Evolutionary conservation across 805 yeast species (phyloP), one percentile per base, ranked within the genome.

Genomic region (Candida patagonica): DNA sequence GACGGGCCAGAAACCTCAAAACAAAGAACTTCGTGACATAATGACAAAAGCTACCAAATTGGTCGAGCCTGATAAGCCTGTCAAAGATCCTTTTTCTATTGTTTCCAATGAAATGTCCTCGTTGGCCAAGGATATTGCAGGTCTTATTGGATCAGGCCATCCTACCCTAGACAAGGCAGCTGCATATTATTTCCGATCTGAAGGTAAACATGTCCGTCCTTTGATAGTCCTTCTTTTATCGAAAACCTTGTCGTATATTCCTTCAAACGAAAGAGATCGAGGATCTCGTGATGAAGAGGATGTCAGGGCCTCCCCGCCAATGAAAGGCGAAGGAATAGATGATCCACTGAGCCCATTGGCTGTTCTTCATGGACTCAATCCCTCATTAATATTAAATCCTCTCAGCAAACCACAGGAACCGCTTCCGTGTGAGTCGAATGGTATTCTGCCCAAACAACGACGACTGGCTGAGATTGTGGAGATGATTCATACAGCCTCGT

Each of bases 381-480:
- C 96, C n/a, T 65, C 67, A 40, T 50, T 80, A 16, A 74, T 83
- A 13, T 68, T 86, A 47, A 85, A 88, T 54, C 96, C 96, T 1
- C 68, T 88, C 45, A 76, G 88, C 19, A 74, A 77, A 53, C 92
- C 94, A 7, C 81, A 85, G 71, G 80, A 74, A 47, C 67, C 74
- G 27, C 66, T 80, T 40, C 86, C 89, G 0, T 68, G 74, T 35
- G 72, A 73, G 12, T 65, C 74, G 42, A 74, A 75, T 51, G 96
- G 95, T 1, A 85, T 92, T 37, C 66, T 89, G 43, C 97, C 98
- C 34, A 87, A 92, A 51, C 98, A 92, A 63, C 71, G 97, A 49
- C 72, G 98, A 43, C 69, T 92, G 41, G 97, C 98, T 1, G 98
- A 92, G 63, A 89, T 92, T 53, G 95, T 89, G 7, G 98, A 92